Conservation (phyloP, 768 basidiomycete genomes). For the Chalciporus chontae region DNA sequence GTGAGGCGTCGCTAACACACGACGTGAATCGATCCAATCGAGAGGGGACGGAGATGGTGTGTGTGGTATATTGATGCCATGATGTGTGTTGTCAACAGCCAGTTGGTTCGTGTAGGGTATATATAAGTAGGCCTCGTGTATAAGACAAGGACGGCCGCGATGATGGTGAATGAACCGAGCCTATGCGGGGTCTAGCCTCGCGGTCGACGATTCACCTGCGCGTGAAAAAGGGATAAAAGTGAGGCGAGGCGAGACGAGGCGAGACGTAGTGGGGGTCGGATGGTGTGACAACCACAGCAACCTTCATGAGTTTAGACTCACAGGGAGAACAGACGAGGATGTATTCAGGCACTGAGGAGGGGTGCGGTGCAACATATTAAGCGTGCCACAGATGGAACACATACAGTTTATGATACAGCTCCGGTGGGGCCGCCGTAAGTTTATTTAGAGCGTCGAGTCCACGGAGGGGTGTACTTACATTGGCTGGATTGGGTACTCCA, state of each 20-base stretch:
- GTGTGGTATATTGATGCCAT: background rate
- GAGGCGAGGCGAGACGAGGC: background rate
- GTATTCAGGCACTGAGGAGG: background rate
- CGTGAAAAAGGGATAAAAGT: background rate
- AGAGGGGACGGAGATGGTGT: background rate
- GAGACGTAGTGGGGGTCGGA: background rate
- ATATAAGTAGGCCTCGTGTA: background rate
- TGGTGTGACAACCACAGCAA: too few relatives aligned
- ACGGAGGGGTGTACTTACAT: too few relatives aligned
- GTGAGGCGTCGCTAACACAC: too few relatives aligned
- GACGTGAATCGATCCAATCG: background rate
- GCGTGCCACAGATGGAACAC: background rate
- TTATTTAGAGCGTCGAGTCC: too few relatives aligned
- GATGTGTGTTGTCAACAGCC: background rate
- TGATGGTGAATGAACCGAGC: too few relatives aligned
- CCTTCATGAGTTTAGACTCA: too few relatives aligned
- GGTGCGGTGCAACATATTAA: background rate
- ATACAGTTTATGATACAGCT: background rate
- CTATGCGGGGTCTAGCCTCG: background rate
- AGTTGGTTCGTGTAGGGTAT: background rate
- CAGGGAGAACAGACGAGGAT: background rate
- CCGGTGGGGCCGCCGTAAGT: background rate
- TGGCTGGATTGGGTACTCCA: too few relatives aligned
- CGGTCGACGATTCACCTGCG: background rate
- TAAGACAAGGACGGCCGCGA: background rate